Percentiles rank a stretch among this genome's conserved stretches.
Conservation (phyloP, 495 filamentous ascomycete genomes). For the Aspergillus egyptiacus region DNA sequence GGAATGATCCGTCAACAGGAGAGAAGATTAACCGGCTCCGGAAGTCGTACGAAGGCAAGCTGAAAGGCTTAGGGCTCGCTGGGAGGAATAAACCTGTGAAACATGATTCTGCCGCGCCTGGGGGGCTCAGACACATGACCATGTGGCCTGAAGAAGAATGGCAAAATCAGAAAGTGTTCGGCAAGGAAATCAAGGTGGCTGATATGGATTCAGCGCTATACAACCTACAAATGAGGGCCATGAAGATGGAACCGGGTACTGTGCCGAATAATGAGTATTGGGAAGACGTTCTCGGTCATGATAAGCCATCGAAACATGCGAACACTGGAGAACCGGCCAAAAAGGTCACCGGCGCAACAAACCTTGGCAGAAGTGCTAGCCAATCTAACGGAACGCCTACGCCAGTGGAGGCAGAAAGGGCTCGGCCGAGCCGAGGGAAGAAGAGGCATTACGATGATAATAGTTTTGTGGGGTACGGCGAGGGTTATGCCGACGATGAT, state of each 20-base stretch:
- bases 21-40: conserved; percentile 69
- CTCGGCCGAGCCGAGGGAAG: conserved; percentile 53
- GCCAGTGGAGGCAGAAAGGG: conserved; percentile 37
- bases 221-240: conserved; percentile 45
- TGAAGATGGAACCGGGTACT: conserved; percentile 52
- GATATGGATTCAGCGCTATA: conserved; percentile 41
- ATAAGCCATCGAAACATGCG: conserved; percentile 42
- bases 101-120: conserved; percentile 36
- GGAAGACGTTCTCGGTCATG: conserved; percentile 54
- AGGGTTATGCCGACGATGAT: conserved; percentile 57
- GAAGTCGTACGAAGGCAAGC: conserved; percentile 68
- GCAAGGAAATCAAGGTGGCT: conserved; percentile 49
- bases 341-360: conserved; percentile 33
- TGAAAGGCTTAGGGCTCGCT: conserved; percentile 55
- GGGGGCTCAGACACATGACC: conserved; percentile 39
- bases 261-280: conserved; percentile 53
- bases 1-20: conserved; percentile 57
- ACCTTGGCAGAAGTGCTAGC: conserved; percentile 23
- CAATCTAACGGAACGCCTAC: conserved; percentile 30
- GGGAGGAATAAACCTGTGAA: conserved; percentile 58
- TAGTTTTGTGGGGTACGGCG: conserved; percentile 64
- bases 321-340: conserved; percentile 28
- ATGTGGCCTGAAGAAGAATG: conserved; percentile 63
- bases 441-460: conserved; percentile 64
- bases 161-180: conserved; percentile 55